phyloP scores from a whole-genome alignment of 768 basidiomycete genomes.

The Trametes villosa region DNA sequence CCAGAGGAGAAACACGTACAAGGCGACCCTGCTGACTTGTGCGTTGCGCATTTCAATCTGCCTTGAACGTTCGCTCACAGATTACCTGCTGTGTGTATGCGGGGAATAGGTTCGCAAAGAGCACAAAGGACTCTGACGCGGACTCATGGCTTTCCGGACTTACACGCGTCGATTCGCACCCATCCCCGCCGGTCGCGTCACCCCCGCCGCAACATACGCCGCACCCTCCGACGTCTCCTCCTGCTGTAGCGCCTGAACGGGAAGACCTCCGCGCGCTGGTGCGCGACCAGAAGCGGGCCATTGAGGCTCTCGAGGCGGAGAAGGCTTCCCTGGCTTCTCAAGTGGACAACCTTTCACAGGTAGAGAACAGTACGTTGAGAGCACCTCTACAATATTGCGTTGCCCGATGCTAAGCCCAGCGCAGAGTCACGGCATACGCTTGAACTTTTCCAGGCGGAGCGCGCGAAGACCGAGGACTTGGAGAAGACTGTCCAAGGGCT shows the following conservation, averaged over 20 bases:
- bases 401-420: neutral
- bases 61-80: neutral
- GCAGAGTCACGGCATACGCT: slow-evolving; percentile 25
- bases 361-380: slow-evolving; percentile 68
- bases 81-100: no score
- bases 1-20: slow-evolving; percentile 44
- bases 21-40: slow-evolving; percentile 59
- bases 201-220: slow-evolving; percentile 39
- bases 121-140: slow-evolving; percentile 31
- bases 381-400: neutral
- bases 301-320: slow-evolving; percentile 68
- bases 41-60: slow-evolving; percentile 37
- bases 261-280: slow-evolving; percentile 38
- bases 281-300: slow-evolving; percentile 71
- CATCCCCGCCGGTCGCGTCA: slow-evolving; percentile 36
- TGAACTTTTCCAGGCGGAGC: slow-evolving; percentile 39
- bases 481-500: slow-evolving; percentile 30
- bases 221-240: slow-evolving; percentile 14
- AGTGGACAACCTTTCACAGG: slow-evolving; percentile 58
- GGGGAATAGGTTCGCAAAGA: slow-evolving; percentile 47
- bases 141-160: slow-evolving; percentile 66
- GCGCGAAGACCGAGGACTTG: slow-evolving; percentile 43
- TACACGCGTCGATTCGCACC: slow-evolving; percentile 43
- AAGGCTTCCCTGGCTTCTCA: slow-evolving; percentile 44
- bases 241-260: slow-evolving; percentile 23